phyloP scores from a whole-genome alignment of 306 rosid species.

The Prunus dulcis region DNA sequence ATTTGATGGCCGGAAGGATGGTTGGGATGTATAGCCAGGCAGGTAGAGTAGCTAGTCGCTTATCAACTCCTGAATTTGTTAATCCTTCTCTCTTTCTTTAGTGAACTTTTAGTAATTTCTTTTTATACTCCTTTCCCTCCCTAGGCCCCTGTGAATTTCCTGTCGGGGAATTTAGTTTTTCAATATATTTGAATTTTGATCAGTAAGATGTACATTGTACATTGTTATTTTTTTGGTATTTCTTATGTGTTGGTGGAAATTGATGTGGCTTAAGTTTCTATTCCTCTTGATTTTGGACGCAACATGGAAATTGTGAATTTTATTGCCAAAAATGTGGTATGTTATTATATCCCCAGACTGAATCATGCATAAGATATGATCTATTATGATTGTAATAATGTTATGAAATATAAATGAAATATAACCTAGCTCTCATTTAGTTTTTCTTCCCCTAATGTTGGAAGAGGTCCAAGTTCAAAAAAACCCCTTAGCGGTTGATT shows the following conservation, averaged over 20 bases:
- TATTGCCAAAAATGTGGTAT: background rate
- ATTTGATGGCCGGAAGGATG: slow-evolving; percentile 73
- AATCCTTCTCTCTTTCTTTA: slow-evolving; percentile 12
- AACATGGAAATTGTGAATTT: background rate
- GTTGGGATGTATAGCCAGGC: slow-evolving; percentile 83
- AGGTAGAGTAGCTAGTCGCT: slow-evolving; percentile 22
- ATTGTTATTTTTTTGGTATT: slow-evolving; percentile 1
- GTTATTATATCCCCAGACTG: background rate
- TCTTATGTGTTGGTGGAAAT: background rate
- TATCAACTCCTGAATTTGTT: slow-evolving; percentile 30
- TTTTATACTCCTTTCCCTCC: slow-evolving; percentile 16
- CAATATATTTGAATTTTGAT: slow-evolving; percentile 38
- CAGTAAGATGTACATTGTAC: slow-evolving; percentile 58
- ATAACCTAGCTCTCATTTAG: too few relatives aligned
- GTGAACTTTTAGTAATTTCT: slow-evolving; percentile 23
- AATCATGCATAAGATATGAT: background rate
- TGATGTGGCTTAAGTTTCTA: background rate
- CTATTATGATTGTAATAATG: background rate
- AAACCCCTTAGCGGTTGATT: too few relatives aligned
- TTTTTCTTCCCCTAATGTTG: too few relatives aligned
- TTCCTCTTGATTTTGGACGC: background rate
- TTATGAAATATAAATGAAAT: background rate
- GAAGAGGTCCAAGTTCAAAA: too few relatives aligned
- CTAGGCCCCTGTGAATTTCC: slow-evolving; percentile 47
- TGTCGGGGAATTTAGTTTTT: slow-evolving; percentile 36